These are phyloP conservation scores for Aspergillus fumigatus DNA, from an alignment of 2,329 filamentous ascomycete species.

Conservation along the genomic window DNA sequence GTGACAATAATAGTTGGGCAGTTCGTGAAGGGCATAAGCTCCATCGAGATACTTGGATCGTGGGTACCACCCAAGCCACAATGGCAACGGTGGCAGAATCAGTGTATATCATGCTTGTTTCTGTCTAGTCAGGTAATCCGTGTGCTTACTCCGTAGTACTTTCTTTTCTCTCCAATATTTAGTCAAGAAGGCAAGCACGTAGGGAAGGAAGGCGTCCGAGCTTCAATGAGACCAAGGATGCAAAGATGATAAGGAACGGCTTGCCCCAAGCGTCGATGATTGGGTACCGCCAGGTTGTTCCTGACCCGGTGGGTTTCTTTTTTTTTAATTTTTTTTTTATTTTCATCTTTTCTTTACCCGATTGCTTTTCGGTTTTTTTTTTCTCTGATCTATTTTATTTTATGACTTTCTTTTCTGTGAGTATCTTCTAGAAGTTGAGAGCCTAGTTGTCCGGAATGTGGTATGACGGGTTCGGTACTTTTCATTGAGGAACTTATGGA, in stretches of 20 bases:
- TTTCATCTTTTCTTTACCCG: not conserved
- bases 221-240: not conserved
- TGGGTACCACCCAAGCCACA: not conserved
- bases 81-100: not conserved
- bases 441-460: not conserved
- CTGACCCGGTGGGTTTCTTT: not conserved
- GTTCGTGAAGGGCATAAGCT: not conserved
- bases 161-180: not conserved
- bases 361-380: not conserved
- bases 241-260: slow-evolving; percentile 2
- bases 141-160: not conserved
- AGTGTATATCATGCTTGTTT: not conserved
- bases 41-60: not conserved
- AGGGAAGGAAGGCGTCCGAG: not conserved
- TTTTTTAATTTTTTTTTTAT: not conserved
- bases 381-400: not conserved
- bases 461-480: no score
- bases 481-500: not conserved
- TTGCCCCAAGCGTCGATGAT: slow-evolving; percentile 1
- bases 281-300: slow-evolving; percentile 4
- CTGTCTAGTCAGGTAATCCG: not conserved
- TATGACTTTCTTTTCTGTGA: not conserved
- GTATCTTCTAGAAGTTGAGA: not conserved
- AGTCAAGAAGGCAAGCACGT: not conserved
- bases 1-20: not conserved